phyloP scores from a whole-genome alignment of 2,329 filamentous ascomycete genomes.

The Cladosporium sp. region DNA sequence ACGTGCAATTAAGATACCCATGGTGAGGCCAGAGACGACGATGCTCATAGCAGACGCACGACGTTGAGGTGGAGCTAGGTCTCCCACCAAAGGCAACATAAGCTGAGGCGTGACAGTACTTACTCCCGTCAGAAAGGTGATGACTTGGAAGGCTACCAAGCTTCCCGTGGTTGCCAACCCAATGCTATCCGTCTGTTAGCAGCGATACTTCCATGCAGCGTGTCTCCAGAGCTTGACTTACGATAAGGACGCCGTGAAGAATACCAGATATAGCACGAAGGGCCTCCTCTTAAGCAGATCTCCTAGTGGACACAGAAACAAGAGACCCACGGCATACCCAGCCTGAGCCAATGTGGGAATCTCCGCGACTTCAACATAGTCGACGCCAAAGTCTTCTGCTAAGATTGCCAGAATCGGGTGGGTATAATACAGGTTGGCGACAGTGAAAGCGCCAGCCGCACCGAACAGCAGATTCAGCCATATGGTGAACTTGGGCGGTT shows the following conservation, averaged over 20 bases:
- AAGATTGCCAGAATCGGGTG: slow-evolving; percentile 75
- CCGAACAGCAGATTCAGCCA: slow-evolving; percentile 66
- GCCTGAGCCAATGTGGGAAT: slow-evolving; percentile 75
- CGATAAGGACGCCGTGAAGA: slow-evolving; percentile 63
- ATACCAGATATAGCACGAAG: slow-evolving; percentile 60
- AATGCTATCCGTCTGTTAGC: slow-evolving; percentile 50
- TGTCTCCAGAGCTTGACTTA: slow-evolving; percentile 34
- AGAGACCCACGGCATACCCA: slow-evolving; percentile 68
- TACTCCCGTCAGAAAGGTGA: slow-evolving; percentile 71
- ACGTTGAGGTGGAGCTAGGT: slow-evolving; percentile 65
- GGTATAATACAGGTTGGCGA: slow-evolving; percentile 77
- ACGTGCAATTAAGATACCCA: slow-evolving; percentile 72
- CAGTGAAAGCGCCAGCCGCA: slow-evolving; percentile 62
- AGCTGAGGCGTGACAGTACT: slow-evolving; percentile 70
- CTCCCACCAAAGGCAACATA: slow-evolving; percentile 76
- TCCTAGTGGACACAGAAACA: slow-evolving; percentile 71
- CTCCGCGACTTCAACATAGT: slow-evolving; percentile 60
- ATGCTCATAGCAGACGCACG: slow-evolving; percentile 67
- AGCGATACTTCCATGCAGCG: neutral
- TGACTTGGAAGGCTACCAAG: slow-evolving; percentile 60
- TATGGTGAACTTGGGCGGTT: slow-evolving; percentile 64
- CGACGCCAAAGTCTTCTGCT: slow-evolving; percentile 64
- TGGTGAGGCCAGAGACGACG: slow-evolving; percentile 67
- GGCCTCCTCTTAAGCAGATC: slow-evolving; percentile 63
- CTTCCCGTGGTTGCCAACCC: slow-evolving; percentile 64